Evolutionary conservation across 257 asterid species (phyloP).

Genomic region (Solanum pimpinellifolium): DNA sequence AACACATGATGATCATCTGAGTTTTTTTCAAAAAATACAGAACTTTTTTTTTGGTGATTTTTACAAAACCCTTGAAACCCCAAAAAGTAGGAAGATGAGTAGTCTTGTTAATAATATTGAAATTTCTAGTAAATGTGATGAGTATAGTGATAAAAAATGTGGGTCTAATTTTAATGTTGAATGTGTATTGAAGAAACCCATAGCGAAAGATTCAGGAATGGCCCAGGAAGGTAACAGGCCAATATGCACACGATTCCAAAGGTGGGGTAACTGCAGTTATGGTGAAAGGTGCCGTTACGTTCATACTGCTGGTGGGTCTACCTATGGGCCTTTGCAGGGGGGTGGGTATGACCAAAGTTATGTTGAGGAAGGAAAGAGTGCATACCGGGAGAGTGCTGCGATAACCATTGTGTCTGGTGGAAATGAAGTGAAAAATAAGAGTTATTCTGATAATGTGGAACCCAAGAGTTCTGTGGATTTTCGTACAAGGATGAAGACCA

Average conservation of each 20-base stretch:
- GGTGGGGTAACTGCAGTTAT: conserved; percentile 21
- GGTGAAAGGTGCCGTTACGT: conserved; percentile 31
- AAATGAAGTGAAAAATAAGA: not conserved
- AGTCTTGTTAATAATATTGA: not conserved
- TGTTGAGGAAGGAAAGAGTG: not conserved
- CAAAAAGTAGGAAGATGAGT: not conserved
- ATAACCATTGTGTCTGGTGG: not conserved
- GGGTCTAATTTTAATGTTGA: not conserved
- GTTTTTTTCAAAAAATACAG: not conserved
- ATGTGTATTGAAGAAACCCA: conserved; percentile 6
- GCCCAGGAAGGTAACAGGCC: conserved; percentile 6
- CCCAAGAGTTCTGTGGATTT: not conserved
- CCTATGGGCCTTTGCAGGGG: not conserved
- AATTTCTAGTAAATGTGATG: not conserved
- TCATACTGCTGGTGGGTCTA: conserved; percentile 10
- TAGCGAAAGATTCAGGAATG: not conserved
- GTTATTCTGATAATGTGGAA: not conserved
- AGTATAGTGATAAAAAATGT: not conserved
- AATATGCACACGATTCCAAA: conserved; percentile 19
- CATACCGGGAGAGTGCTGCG: conserved; percentile 1
- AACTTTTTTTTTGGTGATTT: not conserved
- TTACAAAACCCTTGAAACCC: not conserved
- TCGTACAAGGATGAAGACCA: conserved; percentile 11
- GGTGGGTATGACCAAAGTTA: conserved; percentile 1
- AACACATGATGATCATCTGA: not conserved